Conservation (phyloP, 1,284 basidiomycete genomes). For the Tranzscheliella williamsii region DNA sequence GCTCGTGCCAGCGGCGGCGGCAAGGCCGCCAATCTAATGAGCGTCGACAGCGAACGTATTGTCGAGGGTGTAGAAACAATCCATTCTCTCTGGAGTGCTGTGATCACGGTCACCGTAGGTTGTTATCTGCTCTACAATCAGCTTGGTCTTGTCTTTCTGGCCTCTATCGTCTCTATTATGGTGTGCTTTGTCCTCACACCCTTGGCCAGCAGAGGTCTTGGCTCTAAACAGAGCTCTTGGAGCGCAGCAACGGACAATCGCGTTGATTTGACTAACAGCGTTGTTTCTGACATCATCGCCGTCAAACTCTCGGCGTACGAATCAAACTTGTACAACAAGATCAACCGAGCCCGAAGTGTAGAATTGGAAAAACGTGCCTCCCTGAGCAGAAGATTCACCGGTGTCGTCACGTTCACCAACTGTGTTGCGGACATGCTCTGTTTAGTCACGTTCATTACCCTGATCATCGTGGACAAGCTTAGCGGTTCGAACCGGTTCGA, state of each 20-base stretch:
- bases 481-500: conserved; percentile 34
- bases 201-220: conserved; percentile 29
- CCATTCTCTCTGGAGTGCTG: conserved; percentile 44
- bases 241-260: conserved; percentile 41
- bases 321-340: conserved; percentile 27
- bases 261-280: conserved; percentile 41
- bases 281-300: conserved; percentile 47
- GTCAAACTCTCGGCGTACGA: conserved; percentile 55
- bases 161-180: conserved; percentile 35
- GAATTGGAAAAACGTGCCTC: conserved; percentile 21
- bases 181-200: conserved; percentile 36
- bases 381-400: conserved; percentile 20
- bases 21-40: conserved; percentile 50
- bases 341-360: conserved; percentile 24
- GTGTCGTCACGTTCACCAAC: conserved; percentile 28
- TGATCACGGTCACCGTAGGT: conserved; percentile 42
- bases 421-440: conserved; percentile 23
- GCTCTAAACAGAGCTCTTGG: conserved; percentile 39
- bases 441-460: conserved; percentile 29
- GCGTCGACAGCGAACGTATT: conserved; percentile 54
- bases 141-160: conserved; percentile 44
- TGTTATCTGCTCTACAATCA: conserved; percentile 45
- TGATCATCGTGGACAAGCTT: conserved; percentile 34
- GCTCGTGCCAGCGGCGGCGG: conserved; percentile 46
- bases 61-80: conserved; percentile 29